These are phyloP conservation scores for Cinchona pubescens DNA, from an alignment of 257 asterid genomes.

Conservation along the genomic window DNA sequence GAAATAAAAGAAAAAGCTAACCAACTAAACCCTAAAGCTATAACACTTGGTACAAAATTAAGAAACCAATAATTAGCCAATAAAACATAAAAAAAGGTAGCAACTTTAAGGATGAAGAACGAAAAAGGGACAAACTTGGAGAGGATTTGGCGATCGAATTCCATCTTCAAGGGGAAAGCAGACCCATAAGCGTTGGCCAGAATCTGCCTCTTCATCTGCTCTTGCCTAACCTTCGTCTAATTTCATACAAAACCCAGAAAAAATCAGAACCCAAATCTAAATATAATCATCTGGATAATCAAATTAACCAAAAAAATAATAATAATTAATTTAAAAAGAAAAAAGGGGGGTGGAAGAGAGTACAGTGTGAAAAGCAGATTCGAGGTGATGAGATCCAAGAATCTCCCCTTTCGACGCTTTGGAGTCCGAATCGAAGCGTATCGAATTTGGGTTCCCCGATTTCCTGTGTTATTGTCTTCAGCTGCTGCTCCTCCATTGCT, in stretches of 20 bases:
- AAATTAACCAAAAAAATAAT: not conserved
- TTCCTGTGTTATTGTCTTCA: slow-evolving; percentile 25
- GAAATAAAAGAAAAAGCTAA: no score
- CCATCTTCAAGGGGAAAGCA: slow-evolving; percentile 74
- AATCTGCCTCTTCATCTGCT: slow-evolving; percentile 44
- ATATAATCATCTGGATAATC: not conserved
- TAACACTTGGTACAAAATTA: no score
- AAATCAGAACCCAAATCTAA: not conserved
- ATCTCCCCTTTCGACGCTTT: slow-evolving; percentile 87
- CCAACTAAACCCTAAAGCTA: no score
- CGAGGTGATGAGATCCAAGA: slow-evolving; percentile 78
- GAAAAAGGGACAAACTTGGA: slow-evolving; percentile 40
- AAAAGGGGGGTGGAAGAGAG: slow-evolving; percentile 2
- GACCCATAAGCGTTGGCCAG: slow-evolving; percentile 56
- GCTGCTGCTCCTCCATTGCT: slow-evolving; percentile 22
- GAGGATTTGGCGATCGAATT: slow-evolving; percentile 65
- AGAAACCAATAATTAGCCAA: not conserved
- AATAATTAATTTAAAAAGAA: not conserved
- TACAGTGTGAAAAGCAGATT: slow-evolving; percentile 62
- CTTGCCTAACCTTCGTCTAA: slow-evolving; percentile 54
- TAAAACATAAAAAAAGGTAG: not conserved
- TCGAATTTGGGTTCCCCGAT: slow-evolving; percentile 33
- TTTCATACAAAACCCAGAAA: not conserved
- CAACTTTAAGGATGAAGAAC: no score
- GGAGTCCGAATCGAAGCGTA: slow-evolving; percentile 53